Evolutionary conservation across 208 protist genomes (phyloP), one percentile per base, ranked within the genome.

Genomic region (Crithidia bombi): DNA sequence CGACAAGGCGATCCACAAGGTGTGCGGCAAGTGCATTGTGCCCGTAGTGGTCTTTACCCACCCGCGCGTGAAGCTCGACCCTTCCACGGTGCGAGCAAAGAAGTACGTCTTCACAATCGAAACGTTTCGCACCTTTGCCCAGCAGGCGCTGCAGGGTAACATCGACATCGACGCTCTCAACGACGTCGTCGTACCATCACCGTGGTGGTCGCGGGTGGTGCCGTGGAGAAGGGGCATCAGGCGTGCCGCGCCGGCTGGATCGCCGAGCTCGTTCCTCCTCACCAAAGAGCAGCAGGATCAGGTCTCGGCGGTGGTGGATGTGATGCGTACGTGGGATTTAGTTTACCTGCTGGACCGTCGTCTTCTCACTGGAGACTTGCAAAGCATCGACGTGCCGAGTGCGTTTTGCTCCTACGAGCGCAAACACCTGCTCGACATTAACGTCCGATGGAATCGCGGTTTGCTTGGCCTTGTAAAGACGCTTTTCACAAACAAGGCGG

Each of bases 21-120:
- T 85, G 14, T 90, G 78, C 52, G 91, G 91, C 25, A 62, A 74
- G 49, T 83, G 84, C 51, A 70, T 96, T 30, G 57, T 96, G 25
- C 89, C 91, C 21, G 77, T 94, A 1, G 87, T 96, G n/a, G 89
- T 96, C 46, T 96, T 96, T 70, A 94, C 91, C 4, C 81, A 91
- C 69, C 79, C 78, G 23, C 32, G 58, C 2, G 89, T 91, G 32
- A 78, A 78, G 46, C 81, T 96, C 6, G 89, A 94, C 46, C 91
- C 91, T 10, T 74, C 65, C 30, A 92, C 87, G 12, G 78, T 96
- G 23, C 78, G 81, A 38, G 49, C 49, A 26, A 90, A 91, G 61
- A 71, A 82, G 56, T 71, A 85, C 65, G 86, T 96, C 9, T 96
- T 93, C 72, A 91, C 86, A 10, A 69, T 94, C 35, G 56, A 75